Percentiles rank a stretch among this genome's conserved stretches.
phyloP scores from a whole-genome alignment of 2,329 filamentous ascomycete genomes.

The Albifimbria verrucaria region DNA sequence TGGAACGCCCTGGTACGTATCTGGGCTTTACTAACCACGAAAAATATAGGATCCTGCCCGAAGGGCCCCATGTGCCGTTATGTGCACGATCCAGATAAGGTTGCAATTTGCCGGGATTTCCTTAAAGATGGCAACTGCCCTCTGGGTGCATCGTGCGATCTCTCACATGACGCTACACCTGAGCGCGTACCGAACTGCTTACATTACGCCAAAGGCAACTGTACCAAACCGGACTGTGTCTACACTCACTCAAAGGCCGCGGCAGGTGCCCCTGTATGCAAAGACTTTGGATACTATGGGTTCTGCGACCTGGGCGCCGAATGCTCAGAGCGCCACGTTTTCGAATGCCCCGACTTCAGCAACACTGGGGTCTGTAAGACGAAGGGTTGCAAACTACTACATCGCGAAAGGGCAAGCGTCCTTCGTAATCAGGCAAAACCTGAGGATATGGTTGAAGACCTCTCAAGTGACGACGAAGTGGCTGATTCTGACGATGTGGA shows the following conservation, averaged over 20 bases:
- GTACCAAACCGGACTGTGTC: conserved; percentile 79
- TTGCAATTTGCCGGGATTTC: conserved; percentile 86
- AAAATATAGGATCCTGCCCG: conserved; percentile 70
- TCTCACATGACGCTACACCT: conserved; percentile 82
- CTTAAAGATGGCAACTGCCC: conserved; percentile 76
- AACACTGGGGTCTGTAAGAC: conserved; percentile 82
- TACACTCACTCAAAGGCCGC: conserved; percentile 83
- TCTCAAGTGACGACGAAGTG: conserved; percentile 74
- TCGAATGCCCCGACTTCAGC: conserved; percentile 93
- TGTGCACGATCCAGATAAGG: conserved; percentile 79
- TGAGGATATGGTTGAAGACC: conserved; percentile 60
- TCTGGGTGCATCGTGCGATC: conserved; percentile 76
- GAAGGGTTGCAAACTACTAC: conserved; percentile 78
- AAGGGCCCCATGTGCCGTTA: conserved; percentile 79
- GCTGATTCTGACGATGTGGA: conserved; percentile 76
- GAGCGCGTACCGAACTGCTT: conserved; percentile 85
- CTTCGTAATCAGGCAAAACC: conserved; percentile 64
- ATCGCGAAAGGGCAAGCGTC: conserved; percentile 82
- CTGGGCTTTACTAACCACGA: conserved; percentile 40
- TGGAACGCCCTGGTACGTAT: conserved; percentile 33
- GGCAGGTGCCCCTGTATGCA: conserved; percentile 75
- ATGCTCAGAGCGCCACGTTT: conserved; percentile 81
- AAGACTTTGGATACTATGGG: conserved; percentile 78
- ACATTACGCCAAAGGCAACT: conserved; percentile 87
- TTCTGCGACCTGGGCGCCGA: conserved; percentile 80